A percentile compares a stretch with the other conserved stretches of the same genome.
These are phyloP conservation scores for Venturia oleaginea DNA, from an alignment of 2,329 filamentous ascomycete genomes.

Conservation along the genomic window DNA sequence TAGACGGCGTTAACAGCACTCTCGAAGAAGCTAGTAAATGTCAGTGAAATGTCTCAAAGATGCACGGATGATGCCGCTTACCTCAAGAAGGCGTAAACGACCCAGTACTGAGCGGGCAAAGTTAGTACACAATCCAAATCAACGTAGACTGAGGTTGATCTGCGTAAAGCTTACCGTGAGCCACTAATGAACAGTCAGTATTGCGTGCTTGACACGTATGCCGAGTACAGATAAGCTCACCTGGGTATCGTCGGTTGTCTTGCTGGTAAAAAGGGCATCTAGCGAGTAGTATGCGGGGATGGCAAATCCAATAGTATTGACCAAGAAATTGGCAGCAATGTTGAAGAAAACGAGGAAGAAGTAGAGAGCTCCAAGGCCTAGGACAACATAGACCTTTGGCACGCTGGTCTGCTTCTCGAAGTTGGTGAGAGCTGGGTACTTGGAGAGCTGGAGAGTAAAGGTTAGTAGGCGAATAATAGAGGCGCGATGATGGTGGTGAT, in stretches of 20 bases:
- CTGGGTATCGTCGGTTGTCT: conserved; percentile 73
- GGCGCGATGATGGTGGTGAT: conserved; percentile 4
- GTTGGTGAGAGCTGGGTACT: conserved; percentile 75
- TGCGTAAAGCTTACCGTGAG: conserved; percentile 39
- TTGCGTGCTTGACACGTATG: background rate
- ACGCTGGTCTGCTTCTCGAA: conserved; percentile 75
- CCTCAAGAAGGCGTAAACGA: conserved; percentile 75
- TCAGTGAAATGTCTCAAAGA: conserved; percentile 17
- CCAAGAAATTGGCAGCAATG: conserved; percentile 78
- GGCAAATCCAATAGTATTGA: conserved; percentile 76
- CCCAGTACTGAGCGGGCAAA: conserved; percentile 58
- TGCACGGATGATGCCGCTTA: conserved; percentile 28
- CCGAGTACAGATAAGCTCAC: conserved; percentile 38
- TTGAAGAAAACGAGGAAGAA: conserved; percentile 92
- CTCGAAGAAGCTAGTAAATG: conserved; percentile 55
- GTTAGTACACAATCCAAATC: conserved; percentile 15
- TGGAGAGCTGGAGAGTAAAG: conserved; percentile 57
- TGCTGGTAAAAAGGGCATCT: conserved; percentile 61
- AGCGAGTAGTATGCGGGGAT: conserved; percentile 81
- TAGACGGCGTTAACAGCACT: conserved; percentile 77
- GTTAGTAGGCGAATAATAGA: background rate
- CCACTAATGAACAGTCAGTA: conserved; percentile 42
- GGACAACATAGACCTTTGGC: conserved; percentile 76
- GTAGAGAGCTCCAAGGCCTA: conserved; percentile 69
- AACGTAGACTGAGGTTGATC: background rate